A percentile compares a stretch with the other conserved stretches of the same genome.
Evolutionary conservation across 2,329 filamentous ascomycete species (phyloP).

Genomic region (Colletotrichum cordylinicola): DNA sequence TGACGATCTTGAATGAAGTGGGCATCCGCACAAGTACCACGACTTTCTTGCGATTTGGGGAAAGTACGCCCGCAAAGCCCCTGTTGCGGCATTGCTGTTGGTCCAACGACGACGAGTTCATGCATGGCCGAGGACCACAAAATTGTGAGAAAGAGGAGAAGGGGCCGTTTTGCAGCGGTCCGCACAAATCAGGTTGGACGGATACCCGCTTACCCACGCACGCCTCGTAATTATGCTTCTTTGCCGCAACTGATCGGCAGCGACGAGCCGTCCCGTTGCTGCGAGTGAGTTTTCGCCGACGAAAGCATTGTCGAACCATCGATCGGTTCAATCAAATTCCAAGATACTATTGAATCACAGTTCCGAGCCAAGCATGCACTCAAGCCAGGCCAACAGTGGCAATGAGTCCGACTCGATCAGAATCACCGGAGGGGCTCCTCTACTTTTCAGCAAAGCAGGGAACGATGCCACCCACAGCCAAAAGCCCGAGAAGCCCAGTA

Average conservation of each 20-base stretch:
- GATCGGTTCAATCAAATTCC: neutral
- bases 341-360: neutral
- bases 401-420: neutral
- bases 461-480: fast-evolving
- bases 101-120: neutral
- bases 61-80: neutral
- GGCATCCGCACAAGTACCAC: neutral
- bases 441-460: fast-evolving
- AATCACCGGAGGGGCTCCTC: too few species aligned
- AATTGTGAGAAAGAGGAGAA: neutral
- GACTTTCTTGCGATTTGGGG: neutral
- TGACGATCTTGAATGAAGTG: neutral
- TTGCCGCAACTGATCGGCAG: neutral
- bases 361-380: neutral
- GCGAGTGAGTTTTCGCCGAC: neutral
- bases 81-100: neutral
- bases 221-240: neutral
- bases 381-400: neutral
- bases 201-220: neutral
- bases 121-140: neutral
- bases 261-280: neutral
- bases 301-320: neutral
- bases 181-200: neutral
- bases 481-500: neutral
- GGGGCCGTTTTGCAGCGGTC: neutral